Conservation (phyloP, 176 grass and related monocot species). For the Bothriochloa decipiens region DNA sequence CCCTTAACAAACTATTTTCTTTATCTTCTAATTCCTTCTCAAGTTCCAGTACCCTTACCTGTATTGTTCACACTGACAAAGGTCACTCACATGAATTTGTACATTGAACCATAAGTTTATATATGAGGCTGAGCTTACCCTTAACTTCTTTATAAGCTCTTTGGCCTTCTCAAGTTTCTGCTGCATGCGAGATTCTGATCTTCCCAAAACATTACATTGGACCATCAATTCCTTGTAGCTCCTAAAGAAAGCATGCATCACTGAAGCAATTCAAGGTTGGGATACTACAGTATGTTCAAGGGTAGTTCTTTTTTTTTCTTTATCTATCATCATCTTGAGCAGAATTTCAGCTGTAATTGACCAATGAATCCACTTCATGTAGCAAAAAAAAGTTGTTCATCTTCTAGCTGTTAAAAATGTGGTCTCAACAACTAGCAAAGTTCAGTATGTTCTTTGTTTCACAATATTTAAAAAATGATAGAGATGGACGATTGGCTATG, state of each 20-base stretch:
- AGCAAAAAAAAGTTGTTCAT: not conserved
- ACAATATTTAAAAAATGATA: not conserved
- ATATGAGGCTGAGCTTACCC: slow-evolving; percentile 35
- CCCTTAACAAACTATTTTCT: slow-evolving; percentile 73
- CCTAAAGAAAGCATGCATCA: slow-evolving; percentile 52
- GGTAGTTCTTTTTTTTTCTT: not conserved
- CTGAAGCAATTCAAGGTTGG: not conserved
- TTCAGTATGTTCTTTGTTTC: not conserved
- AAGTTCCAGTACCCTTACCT: slow-evolving; percentile 67
- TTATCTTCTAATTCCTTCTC: slow-evolving; percentile 81
- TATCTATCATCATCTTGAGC: not conserved
- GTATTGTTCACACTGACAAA: slow-evolving; percentile 18
- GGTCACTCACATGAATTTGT: slow-evolving; percentile 22
- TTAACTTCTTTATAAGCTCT: slow-evolving; percentile 80
- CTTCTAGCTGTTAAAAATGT: not conserved
- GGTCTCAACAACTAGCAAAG: not conserved
- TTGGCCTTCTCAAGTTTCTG: slow-evolving; percentile 78
- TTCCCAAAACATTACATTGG: slow-evolving; percentile 86
- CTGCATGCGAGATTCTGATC: slow-evolving; percentile 66
- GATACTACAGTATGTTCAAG: not conserved
- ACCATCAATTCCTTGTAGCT: slow-evolving; percentile 91
- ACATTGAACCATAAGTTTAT: slow-evolving; percentile 1
- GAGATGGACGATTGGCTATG: not conserved
- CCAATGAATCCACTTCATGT: not conserved
- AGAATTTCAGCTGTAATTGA: not conserved